Conservation (phyloP, 2,329 filamentous ascomycete genomes). For the Tolypocladium guangdongense region DNA sequence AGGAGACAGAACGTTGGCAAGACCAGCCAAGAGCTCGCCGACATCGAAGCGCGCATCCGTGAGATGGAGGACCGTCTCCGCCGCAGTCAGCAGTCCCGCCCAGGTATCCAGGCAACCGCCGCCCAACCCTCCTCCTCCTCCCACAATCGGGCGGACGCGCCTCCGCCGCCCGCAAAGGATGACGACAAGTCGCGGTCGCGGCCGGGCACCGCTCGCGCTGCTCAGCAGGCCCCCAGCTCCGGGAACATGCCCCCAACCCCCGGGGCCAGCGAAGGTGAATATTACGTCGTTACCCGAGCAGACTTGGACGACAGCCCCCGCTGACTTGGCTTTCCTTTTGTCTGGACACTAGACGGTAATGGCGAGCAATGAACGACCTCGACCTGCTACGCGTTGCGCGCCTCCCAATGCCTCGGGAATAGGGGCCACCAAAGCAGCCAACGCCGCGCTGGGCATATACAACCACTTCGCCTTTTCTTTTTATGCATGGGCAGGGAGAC, state of each 20-base stretch:
- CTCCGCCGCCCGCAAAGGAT: conserved; percentile 11
- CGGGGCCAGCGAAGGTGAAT: conserved; percentile 53
- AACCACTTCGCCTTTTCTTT: background rate
- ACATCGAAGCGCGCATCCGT: conserved; percentile 71
- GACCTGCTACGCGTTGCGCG: background rate
- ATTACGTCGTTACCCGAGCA: conserved; percentile 25
- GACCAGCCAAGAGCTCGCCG: conserved; percentile 71
- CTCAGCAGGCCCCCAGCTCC: conserved; percentile 38
- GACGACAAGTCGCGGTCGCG: conserved; percentile 33
- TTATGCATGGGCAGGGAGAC: conserved; percentile 5
- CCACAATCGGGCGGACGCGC: conserved; percentile 3
- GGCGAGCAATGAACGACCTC: conserved; percentile 16
- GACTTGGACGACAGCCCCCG: conserved; percentile 17
- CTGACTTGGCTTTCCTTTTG: conserved; percentile 17
- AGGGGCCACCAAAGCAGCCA: background rate
- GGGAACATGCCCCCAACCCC: conserved; percentile 51
- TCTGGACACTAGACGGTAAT: conserved; percentile 23
- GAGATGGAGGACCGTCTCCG: conserved; percentile 74
- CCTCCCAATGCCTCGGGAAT: background rate
- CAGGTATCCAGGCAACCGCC: conserved; percentile 6
- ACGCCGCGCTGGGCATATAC: background rate
- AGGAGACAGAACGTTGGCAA: conserved; percentile 72
- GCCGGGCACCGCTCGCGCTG: conserved; percentile 41
- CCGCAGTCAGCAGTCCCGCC: conserved; percentile 13
- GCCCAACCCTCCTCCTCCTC: conserved; percentile 4